These are phyloP conservation scores for Coemansia asiatica DNA, from an alignment of 192 early-diverging fungal species.

Conservation along the genomic window DNA sequence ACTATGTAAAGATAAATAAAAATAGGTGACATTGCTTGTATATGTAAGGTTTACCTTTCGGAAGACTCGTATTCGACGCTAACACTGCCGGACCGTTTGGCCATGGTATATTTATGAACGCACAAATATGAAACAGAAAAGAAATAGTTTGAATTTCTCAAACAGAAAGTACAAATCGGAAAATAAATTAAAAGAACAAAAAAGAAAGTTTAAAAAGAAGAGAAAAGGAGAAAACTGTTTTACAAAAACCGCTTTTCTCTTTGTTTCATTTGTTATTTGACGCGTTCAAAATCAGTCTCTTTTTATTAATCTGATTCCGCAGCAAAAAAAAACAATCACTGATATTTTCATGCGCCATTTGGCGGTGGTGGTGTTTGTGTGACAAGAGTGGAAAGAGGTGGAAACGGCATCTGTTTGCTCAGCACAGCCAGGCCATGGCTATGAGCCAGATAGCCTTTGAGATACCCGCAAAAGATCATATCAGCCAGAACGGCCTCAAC, in stretches of 20 bases:
- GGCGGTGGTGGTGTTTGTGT: too few relatives aligned
- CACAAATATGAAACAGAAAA: not conserved
- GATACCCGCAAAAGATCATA: slow-evolving; percentile 82
- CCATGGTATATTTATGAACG: too few relatives aligned
- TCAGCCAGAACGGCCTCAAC: slow-evolving; percentile 86
- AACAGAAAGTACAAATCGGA: not conserved
- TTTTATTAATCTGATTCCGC: too few relatives aligned
- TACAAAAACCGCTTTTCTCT: too few relatives aligned
- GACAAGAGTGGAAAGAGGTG: slow-evolving; percentile 22
- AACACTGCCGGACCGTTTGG: slow-evolving; percentile 30
- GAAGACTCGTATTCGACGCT: slow-evolving; percentile 36
- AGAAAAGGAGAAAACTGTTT: slow-evolving; percentile 2
- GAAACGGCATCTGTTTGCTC: slow-evolving; percentile 78
- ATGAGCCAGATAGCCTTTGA: slow-evolving; percentile 86
- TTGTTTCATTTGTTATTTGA: too few relatives aligned
- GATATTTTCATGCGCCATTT: slow-evolving; percentile 4
- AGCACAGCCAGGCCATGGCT: slow-evolving; percentile 75
- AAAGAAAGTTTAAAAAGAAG: slow-evolving; percentile 1
- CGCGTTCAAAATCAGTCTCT: too few relatives aligned
- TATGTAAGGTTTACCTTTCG: slow-evolving; percentile 24
- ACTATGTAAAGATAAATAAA: not conserved
- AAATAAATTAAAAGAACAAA: not conserved
- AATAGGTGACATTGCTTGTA: not conserved
- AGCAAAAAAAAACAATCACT: too few relatives aligned
- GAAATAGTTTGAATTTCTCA: not conserved